Conservation (phyloP, 331 rosid species). For the Cydonia oblonga region DNA sequence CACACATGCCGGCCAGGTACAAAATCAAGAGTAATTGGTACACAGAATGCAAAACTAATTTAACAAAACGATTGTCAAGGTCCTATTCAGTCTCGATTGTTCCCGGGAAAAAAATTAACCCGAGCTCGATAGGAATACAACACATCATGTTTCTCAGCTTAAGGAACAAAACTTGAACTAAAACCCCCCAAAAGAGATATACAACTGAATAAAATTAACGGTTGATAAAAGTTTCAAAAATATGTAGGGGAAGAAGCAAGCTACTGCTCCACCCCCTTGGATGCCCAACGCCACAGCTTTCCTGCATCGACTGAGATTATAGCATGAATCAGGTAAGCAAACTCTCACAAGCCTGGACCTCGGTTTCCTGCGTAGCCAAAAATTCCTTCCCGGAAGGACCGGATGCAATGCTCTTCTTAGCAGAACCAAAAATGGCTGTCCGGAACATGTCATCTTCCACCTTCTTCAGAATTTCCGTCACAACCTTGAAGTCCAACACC, state of each 20-base stretch:
- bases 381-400: slow-evolving; percentile 45
- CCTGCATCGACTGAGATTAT: background rate
- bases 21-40: background rate
- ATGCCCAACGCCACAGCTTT: background rate
- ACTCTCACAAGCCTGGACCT: slow-evolving; percentile 56
- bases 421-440: slow-evolving; percentile 40
- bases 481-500: slow-evolving; percentile 62
- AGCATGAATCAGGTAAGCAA: slow-evolving; percentile 16
- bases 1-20: background rate
- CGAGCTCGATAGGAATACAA: background rate
- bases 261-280: background rate
- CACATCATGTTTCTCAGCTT: background rate
- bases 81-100: background rate
- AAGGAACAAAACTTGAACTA: background rate
- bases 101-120: background rate
- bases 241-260: background rate
- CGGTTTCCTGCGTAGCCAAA: slow-evolving; percentile 62
- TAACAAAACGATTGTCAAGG: background rate
- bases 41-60: background rate
- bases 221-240: background rate
- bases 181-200: background rate
- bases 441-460: slow-evolving; percentile 49
- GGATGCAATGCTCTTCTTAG: slow-evolving; percentile 25
- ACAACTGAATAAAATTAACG: background rate
- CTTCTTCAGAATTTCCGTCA: slow-evolving; percentile 53